Evolutionary conservation across 2,329 filamentous ascomycete genomes (phyloP), one percentile per base, ranked within the genome.

Genomic region (Beauveria asiatica): DNA sequence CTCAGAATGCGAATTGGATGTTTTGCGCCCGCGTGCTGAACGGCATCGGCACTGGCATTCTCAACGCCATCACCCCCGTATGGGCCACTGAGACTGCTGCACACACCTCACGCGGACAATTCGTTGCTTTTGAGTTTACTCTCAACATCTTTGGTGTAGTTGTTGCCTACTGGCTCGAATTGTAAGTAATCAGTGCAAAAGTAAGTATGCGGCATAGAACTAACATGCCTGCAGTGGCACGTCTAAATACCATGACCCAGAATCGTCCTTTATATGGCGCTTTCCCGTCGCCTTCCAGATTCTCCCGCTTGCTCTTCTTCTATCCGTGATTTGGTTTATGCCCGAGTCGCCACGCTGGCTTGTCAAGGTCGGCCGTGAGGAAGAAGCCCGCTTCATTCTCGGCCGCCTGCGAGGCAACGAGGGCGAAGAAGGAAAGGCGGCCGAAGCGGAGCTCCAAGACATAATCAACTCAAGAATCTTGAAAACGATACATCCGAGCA

Each of bases 201-300:
- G 9, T 7, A 10, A 41, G 9, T 11, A 21, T 10, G 17, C 3
- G 6, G 11, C 19, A 17, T 8, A 33, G 1, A 42, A n/a, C 50
- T 48, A 16, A 13, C 6, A 23, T 11, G 9, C 19, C 44, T 25
- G 41, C 45, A 71, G 68, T 63, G 85, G 83, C 3, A 75, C 83
- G 10, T 83, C 82, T 0, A 88, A 83, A 67, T 80, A 84, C 64
- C 79, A 85, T 61, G 76, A 78, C 39, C 83, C 83, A 11, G 74
- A 73, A 1, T 84, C 83, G 0, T 73, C 80, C 0, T 80, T 88
- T 66, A 79, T 80, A 45, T 88, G 86, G 85, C 75, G 86, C 5
- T 89, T 90, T 64, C 86, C 85, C 0, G 81, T 89, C 60, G 85
- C 83, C 0, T 89, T 89, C 70, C 86, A 89, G 66, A 88, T 89